phyloP scores from a whole-genome alignment of 2,329 filamentous ascomycete genomes.

The Colletotrichum sp. region DNA sequence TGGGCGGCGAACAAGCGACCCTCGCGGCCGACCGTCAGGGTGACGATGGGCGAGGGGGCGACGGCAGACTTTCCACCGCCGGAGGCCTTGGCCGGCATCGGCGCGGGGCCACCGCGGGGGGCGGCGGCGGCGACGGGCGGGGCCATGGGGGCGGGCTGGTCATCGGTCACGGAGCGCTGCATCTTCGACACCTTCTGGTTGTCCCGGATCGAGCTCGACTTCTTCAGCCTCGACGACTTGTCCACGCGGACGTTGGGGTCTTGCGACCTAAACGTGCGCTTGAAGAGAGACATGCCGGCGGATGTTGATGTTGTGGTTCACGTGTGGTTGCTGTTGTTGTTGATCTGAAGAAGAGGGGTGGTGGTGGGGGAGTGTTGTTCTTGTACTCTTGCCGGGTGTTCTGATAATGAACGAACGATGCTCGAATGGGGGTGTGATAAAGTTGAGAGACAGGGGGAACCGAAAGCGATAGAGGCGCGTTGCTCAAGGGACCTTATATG shows the following conservation, averaged over 20 bases:
- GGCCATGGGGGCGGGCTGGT: slow-evolving; percentile 40
- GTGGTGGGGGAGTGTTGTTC: not conserved
- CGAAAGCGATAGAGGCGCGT: slow-evolving; percentile 29
- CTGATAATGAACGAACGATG: slow-evolving; percentile 12
- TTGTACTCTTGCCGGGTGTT: not conserved
- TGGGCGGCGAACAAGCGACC: slow-evolving; percentile 93
- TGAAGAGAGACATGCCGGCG: slow-evolving; percentile 74
- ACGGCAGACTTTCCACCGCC: slow-evolving; percentile 26
- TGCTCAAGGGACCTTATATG: slow-evolving; percentile 16
- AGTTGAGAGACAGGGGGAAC: slow-evolving; percentile 37
- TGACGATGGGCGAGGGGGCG: slow-evolving; percentile 76
- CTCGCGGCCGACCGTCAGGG: slow-evolving; percentile 82
- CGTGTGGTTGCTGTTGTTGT: not conserved
- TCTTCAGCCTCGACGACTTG: slow-evolving; percentile 86
- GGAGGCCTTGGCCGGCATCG: slow-evolving; percentile 51
- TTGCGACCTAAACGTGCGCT: slow-evolving; percentile 84
- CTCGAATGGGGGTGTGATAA: slow-evolving; percentile 28
- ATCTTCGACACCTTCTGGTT: slow-evolving; percentile 82
- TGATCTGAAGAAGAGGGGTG: slow-evolving; percentile 5
- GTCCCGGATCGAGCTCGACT: slow-evolving; percentile 64
- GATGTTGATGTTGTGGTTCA: slow-evolving; percentile 19
- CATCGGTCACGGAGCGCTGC: slow-evolving; percentile 78
- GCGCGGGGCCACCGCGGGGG: slow-evolving; percentile 43
- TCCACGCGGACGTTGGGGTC: slow-evolving; percentile 73
- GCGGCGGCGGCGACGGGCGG: slow-evolving; percentile 44